Base-by-base conservation (phyloP, 768 basidiomycete genomes). In the Suillus paluster region DNA sequence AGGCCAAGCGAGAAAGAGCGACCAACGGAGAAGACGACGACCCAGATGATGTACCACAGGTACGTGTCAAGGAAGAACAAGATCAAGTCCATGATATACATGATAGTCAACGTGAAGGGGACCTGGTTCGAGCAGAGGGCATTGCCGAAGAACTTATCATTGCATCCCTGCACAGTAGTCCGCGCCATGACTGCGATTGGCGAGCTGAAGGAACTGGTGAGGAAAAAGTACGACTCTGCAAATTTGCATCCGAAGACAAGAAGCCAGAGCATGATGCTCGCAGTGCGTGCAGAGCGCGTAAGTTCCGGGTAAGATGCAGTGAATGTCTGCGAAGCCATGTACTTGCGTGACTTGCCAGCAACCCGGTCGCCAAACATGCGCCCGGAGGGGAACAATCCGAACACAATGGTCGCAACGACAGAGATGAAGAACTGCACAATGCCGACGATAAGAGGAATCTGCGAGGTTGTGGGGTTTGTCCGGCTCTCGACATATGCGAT, bases 41-140 rank as follows among this genome's bases (percentile, higher is more conserved):
- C 86, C 97, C 97, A 98, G 74, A 98, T 95, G 81, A 99, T 94
- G 80, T 97, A 99, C 97, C 97, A 99, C 49, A 99, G 80, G 83
- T 98, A 99, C 50, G 97, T 99, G 83, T 99, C 97, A 79, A 99
- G 81, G 87, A 99, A 99, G 88, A 99, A 99, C 68, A 99, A 82
- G 61, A 94, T 83, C 66, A 99, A 79, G 73, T 99, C 97, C 97
- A 99, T 99, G 77, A 97, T 75, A 80, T 97, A 99, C 97, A 99
- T 99, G 83, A 98, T 95, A 44, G 96, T 82, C 63, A 99, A 86
- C 0, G 97, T 90, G 79, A 99, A 99, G 0, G 91, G 86, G 44
- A 97, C 92, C 62, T 99, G 97, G 71, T 97, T 95, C 41, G 86
- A 82, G 80, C 97, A 99, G 7, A 99, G 81, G 8, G 81, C 82